Percentiles rank a stretch among this genome's conserved stretches.
phyloP scores from a whole-genome alignment of 83 land plant species.

The Thuja plicata region DNA sequence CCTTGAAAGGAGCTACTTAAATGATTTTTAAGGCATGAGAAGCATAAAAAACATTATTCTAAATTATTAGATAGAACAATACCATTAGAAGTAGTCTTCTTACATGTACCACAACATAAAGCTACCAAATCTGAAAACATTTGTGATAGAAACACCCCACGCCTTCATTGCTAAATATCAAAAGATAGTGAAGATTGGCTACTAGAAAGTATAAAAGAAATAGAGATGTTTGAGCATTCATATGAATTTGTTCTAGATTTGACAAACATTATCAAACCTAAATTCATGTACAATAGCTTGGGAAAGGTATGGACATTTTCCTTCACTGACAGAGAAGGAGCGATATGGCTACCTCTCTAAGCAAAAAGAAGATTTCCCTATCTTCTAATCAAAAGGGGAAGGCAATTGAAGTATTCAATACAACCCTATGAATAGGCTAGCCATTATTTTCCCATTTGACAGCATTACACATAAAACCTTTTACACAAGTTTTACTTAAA shows the following conservation, averaged over 20 bases:
- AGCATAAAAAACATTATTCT: neutral
- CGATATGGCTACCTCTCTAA: no score
- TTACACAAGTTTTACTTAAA: no score
- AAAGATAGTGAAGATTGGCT: neutral
- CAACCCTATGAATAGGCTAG: no score
- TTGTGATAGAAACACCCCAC: neutral
- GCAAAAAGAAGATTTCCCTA: no score
- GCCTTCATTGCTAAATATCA: neutral
- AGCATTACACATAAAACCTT: no score
- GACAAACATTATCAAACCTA: neutral
- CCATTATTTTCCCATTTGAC: no score
- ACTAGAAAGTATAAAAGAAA: neutral
- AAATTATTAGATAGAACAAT: neutral
- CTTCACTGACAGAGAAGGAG: neutral
- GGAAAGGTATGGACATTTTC: neutral
- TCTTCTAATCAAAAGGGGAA: no score
- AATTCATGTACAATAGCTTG: neutral
- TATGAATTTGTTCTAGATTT: neutral
- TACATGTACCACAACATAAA: neutral
- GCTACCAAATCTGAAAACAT: neutral
- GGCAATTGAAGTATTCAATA: no score
- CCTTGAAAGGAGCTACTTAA: no score
- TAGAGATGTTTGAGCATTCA: neutral
- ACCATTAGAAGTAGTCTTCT: neutral
- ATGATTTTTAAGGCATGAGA: neutral